Evolutionary conservation across 2,329 filamentous ascomycete species (phyloP), one percentile per base, ranked within the genome.

Genomic region (Ophiostoma quercus): DNA sequence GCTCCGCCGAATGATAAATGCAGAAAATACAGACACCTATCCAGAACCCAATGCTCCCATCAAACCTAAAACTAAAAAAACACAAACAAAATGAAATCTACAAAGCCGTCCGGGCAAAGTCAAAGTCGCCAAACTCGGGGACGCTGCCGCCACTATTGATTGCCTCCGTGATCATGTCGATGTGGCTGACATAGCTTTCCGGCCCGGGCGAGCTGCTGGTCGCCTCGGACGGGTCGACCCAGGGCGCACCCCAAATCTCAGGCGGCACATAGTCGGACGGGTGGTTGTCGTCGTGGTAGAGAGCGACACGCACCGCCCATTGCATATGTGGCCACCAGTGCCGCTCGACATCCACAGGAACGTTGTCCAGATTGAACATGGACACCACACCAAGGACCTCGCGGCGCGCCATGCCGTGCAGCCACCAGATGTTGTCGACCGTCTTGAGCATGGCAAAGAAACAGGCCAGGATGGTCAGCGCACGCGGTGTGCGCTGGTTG

Each of bases 401-500:
- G 69, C 87, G 84, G 19, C 84, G 83, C 8, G 88, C 85, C 74
- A 90, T 88, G 54, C 89, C 88, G 25, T 87, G 83, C 37, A 91
- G 79, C 89, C 90, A 92, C 90, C 90, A 92, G 19, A 88, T 80
- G 19, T 81, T 77, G 71, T 89, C 85, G 72, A 90, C 80, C 43
- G 83, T 83, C 75, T 88, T 88, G 66, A 91, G 80, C 51, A 90
- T 79, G 37, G 87, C 88, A 74, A 90, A 90, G 76, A 89, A 90
- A 76, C 86, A 88, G 7, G 87, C 88, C 1, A 90, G 82, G 47
- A 90, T 87, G 41, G 85, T 84, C 37, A 90, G 80, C 1, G 88
- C 87, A 14, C 88, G 85, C 1, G 88, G 88, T 14, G 85, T 82
- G 70, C 85, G 83, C 69, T 82, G 80, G 72, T 85, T 83, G 14